Percentiles rank a stretch among this genome's conserved stretches.
Evolutionary conservation across 768 basidiomycete species (phyloP).

Genomic region (Porphyrellus cyaneotinctus): DNA sequence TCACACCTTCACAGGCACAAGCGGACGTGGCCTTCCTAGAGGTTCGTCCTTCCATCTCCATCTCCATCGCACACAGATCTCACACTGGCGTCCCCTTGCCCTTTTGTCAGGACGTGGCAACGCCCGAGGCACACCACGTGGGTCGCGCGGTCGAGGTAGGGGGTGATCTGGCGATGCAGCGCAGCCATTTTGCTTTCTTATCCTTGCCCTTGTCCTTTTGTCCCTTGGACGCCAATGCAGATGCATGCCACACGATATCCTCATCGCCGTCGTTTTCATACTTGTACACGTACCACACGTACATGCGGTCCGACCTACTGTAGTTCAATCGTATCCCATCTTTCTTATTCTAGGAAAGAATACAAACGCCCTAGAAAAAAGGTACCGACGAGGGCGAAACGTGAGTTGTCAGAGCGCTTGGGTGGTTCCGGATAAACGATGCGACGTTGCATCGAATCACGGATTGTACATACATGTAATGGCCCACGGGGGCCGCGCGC

Average conservation of each 20-base stretch:
- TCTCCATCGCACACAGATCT: neutral
- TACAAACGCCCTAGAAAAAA: too few relatives aligned
- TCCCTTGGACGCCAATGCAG: too few relatives aligned
- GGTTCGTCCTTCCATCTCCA: slow-evolving; percentile 23
- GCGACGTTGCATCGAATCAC: too few relatives aligned
- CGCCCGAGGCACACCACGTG: slow-evolving; percentile 26
- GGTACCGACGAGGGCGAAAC: neutral
- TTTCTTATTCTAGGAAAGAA: neutral
- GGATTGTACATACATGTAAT: too few relatives aligned
- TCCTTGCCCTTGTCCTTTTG: too few relatives aligned
- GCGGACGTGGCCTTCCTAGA: slow-evolving; percentile 40
- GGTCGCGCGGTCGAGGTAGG: slow-evolving; percentile 31
- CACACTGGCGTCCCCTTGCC: neutral
- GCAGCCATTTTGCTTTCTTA: neutral
- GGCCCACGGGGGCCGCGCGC: too few relatives aligned
- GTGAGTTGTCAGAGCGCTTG: neutral
- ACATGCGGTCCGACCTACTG: too few relatives aligned
- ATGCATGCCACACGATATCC: slow-evolving; percentile 1
- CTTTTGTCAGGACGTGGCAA: slow-evolving; percentile 24
- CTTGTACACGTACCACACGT: neutral
- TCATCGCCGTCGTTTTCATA: neutral
- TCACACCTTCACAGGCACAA: neutral
- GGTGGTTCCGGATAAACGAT: neutral
- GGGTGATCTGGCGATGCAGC: slow-evolving; percentile 15
- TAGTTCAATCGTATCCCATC: too few relatives aligned